These are phyloP conservation scores for Extremus antarcticus DNA, from an alignment of 495 filamentous ascomycete species.

Conservation along the genomic window DNA sequence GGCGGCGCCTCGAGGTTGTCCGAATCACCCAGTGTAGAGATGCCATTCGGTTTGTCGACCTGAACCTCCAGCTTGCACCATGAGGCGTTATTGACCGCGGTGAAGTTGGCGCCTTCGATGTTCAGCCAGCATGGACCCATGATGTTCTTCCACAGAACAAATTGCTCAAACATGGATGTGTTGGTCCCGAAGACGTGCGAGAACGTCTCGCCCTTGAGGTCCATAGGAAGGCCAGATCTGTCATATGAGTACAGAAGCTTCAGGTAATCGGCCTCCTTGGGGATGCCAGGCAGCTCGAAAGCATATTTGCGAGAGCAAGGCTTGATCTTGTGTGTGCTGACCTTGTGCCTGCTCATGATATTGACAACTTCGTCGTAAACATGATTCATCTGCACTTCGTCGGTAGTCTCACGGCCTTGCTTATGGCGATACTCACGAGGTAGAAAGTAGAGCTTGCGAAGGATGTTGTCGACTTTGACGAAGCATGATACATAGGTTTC, in stretches of 20 bases:
- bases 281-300: conserved; percentile 80
- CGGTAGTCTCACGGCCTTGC: conserved; percentile 56
- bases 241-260: conserved; percentile 90
- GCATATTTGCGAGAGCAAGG: conserved; percentile 82
- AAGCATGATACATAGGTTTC: conserved; percentile 79
- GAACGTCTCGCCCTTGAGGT: conserved; percentile 75
- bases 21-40: conserved; percentile 57
- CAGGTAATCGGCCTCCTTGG: conserved; percentile 79
- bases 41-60: conserved; percentile 60
- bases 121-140: conserved; percentile 98
- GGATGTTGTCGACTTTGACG: conserved; percentile 88
- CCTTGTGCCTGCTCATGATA: conserved; percentile 72
- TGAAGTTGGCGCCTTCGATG: conserved; percentile 74
- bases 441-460: conserved; percentile 86
- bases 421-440: conserved; percentile 62
- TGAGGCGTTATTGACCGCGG: conserved; percentile 76
- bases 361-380: conserved; percentile 80
- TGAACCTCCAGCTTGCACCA: conserved; percentile 94
- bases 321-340: conserved; percentile 89
- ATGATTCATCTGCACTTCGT: conserved; percentile 79
- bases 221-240: conserved; percentile 56
- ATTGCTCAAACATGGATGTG: conserved; percentile 91
- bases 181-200: conserved; percentile 92
- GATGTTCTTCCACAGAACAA: conserved; percentile 94
- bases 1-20: conserved; percentile 74